A percentile compares a stretch with the other conserved stretches of the same genome.
phyloP scores from a whole-genome alignment of 306 rosid genomes.

The Inga oerstediana region DNA sequence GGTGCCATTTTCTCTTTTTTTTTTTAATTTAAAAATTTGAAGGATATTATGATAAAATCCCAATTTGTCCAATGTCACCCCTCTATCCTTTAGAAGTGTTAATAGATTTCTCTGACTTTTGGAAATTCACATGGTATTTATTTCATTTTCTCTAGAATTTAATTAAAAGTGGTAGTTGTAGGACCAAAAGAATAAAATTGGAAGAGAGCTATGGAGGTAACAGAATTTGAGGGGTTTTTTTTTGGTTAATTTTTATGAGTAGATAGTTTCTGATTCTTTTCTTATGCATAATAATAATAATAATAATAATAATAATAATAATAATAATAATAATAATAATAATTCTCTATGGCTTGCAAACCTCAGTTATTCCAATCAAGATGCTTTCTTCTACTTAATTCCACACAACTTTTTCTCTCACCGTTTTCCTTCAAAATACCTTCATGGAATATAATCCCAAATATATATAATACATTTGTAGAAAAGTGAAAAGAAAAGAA shows the following conservation, averaged over 20 bases:
- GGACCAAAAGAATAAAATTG: slow-evolving; percentile 18
- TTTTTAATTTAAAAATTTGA: no score
- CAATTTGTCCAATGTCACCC: no score
- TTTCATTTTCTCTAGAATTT: background rate
- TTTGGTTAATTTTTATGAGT: background rate
- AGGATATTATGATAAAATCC: no score
- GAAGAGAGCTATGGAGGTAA: slow-evolving; percentile 17
- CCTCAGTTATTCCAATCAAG: background rate
- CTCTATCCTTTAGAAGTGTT: no score
- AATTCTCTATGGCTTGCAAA: slow-evolving; percentile 5
- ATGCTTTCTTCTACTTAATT: background rate
- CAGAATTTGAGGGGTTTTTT: background rate
- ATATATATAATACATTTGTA: background rate
- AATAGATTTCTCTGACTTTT: no score
- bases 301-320: background rate
- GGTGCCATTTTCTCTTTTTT: no score
- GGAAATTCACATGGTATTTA: no score
- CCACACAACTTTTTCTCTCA: slow-evolving; percentile 22
- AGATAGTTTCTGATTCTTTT: background rate
- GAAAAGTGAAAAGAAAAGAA: background rate
- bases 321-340: background rate
- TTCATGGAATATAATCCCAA: background rate
- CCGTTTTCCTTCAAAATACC: slow-evolving; percentile 1
- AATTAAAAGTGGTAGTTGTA: slow-evolving; percentile 27
- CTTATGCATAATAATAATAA: background rate